phyloP scores from a whole-genome alignment of 2,329 filamentous ascomycete genomes.

The Aspergillus sp. region DNA sequence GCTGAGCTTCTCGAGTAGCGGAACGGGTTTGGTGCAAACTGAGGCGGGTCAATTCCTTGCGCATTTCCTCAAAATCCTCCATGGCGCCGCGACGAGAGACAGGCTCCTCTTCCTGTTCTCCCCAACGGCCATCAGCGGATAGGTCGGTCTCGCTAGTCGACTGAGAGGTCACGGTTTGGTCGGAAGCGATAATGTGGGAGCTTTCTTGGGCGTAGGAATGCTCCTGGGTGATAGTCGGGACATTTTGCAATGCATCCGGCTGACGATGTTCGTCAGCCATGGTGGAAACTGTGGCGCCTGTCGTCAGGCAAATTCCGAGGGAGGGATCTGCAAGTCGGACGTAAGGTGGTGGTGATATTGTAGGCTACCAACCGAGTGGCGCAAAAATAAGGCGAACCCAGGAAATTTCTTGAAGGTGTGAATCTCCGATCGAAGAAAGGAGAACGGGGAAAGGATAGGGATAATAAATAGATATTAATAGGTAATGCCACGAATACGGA shows the following conservation, averaged over 20 bases:
- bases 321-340: not conserved
- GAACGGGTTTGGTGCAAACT: slow-evolving; percentile 46
- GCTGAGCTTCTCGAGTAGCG: slow-evolving; percentile 28
- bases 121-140: slow-evolving; percentile 58
- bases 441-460: too few relatives aligned
- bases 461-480: not conserved
- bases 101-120: slow-evolving; percentile 60
- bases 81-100: slow-evolving; percentile 57
- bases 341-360: not conserved
- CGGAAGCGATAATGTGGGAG: slow-evolving; percentile 13
- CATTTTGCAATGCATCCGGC: slow-evolving; percentile 10
- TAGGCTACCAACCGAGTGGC: not conserved
- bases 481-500: not conserved
- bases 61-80: slow-evolving; percentile 61
- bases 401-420: not conserved
- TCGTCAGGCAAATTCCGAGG: not conserved
- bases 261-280: not conserved
- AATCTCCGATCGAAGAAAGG: not conserved
- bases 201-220: not conserved
- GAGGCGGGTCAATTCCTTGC: slow-evolving; percentile 56
- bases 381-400: not conserved
- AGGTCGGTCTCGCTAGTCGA: slow-evolving; percentile 21
- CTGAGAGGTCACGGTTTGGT: slow-evolving; percentile 15
- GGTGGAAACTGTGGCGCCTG: not conserved
- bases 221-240: slow-evolving; percentile 10